Evolutionary conservation across 2,329 filamentous ascomycete genomes (phyloP).

Genomic region (Aspergillus phoenicis): DNA sequence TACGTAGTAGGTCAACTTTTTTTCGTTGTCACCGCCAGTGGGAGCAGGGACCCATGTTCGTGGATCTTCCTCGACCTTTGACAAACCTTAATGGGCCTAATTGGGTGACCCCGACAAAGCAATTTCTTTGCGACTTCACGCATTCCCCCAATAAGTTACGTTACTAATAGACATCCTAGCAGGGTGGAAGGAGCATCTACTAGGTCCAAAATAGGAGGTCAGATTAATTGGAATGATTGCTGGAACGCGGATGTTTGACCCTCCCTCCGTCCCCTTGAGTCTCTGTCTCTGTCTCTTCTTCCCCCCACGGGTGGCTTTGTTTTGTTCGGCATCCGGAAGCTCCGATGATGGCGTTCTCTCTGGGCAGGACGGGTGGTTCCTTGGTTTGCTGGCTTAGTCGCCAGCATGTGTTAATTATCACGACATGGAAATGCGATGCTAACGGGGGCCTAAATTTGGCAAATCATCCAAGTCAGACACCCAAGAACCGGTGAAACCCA

Average conservation of each 20-base stretch:
- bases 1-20: too few relatives aligned
- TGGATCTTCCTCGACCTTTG: not conserved
- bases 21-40: too few relatives aligned
- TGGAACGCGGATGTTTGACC: not conserved
- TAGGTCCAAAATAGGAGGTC: not conserved
- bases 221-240: not conserved
- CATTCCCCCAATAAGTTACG: not conserved
- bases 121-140: not conserved
- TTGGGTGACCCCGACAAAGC: not conserved
- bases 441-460: not conserved
- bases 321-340: constrained; percentile 3
- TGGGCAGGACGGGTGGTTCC: not conserved
- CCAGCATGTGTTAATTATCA: constrained; percentile 3
- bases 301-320: not conserved
- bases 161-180: too few relatives aligned
- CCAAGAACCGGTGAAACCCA: not conserved
- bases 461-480: not conserved
- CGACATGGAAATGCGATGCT: not conserved
- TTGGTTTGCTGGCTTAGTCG: not conserved
- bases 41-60: not conserved
- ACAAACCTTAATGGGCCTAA: not conserved
- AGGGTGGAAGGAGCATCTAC: too few relatives aligned
- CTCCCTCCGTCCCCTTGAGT: too few relatives aligned
- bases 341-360: not conserved
- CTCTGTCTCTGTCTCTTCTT: too few relatives aligned